Conservation (phyloP, 2,329 filamentous ascomycete species). For the Plenodomus lindquistii region DNA sequence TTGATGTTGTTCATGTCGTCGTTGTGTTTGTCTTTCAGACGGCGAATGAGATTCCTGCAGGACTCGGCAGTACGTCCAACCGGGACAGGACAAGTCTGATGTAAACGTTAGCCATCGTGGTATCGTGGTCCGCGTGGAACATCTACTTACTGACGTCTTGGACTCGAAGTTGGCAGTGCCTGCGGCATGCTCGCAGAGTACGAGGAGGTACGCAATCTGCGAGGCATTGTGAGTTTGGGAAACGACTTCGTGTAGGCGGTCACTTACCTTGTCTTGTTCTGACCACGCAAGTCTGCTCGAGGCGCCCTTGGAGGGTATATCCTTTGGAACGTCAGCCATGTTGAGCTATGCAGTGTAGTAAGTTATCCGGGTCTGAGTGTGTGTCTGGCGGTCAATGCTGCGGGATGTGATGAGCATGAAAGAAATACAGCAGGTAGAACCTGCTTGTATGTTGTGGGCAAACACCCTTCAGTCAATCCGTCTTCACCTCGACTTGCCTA, state of each 20-base stretch:
- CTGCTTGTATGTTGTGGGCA: background rate
- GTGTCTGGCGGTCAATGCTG: background rate
- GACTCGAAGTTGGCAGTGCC: conserved; percentile 20
- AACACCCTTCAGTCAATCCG: background rate
- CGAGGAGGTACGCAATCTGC: conserved; percentile 25
- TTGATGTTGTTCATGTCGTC: conserved; percentile 28
- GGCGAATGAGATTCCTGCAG: conserved; percentile 28
- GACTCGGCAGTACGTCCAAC: conserved; percentile 26
- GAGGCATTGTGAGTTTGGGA: conserved; percentile 1
- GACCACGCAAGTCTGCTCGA: conserved; percentile 22
- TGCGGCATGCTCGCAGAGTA: conserved; percentile 23
- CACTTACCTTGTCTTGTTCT: conserved; percentile 24
- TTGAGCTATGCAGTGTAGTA: background rate
- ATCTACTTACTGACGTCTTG: conserved; percentile 19
- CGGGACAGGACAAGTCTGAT: conserved; percentile 28
- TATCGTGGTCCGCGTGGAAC: no score
- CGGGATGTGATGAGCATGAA: background rate
- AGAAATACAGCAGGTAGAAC: background rate
- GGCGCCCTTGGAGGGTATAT: conserved; percentile 9
- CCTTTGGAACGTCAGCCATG: conserved; percentile 9
- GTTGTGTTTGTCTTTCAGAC: conserved; percentile 30
- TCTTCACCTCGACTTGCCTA: conserved; percentile 1
- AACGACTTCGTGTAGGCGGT: background rate
- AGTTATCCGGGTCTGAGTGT: background rate
- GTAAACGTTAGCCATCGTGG: background rate